Evolutionary conservation across 139 green algal species (phyloP), one percentile per base, ranked within the genome.

Genomic region (Dunaliella primolecta): DNA sequence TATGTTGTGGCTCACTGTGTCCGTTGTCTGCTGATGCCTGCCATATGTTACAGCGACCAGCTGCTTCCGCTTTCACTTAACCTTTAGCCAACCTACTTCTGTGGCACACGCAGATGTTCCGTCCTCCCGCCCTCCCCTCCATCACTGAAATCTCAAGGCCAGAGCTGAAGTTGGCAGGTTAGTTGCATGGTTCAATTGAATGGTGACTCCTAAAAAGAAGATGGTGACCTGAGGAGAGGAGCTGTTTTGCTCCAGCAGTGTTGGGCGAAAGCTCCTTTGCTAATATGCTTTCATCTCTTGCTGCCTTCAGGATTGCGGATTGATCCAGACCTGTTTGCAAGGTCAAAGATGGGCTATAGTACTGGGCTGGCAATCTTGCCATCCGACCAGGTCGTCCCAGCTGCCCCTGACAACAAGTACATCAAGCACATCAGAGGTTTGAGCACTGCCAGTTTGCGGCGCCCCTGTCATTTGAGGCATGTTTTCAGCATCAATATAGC

Each of bases 141-240:
- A 94, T 99, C 70, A 89, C 86, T 32, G 96, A 99, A 78, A 93
- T 99, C 80, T 91, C 94, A 0, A 85, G 95, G 20, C 93, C 95
- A 3, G 97, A 99, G 88, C 90, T 99, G 25, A 98, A 98, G 89
- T 93, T 99, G 56, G 97, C 91, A 83, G 95, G 94, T 94, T 71
- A 34, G 86, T 25, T 30, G 33, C 1, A 55, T 37, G 75, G 75
- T 25, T n/a, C 15, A 37, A 3, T 81, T 37, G 3, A 15, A 46
- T 30, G 31, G 25, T 35, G 25, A 34, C 2, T 25, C 75, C 31
- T n/a, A 25, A 81, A 38, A 15, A 37, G 3, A 15, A 30, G 15
- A 35, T 24, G 11, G 34, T 23, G 11, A 71, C 3, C 35, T 27
- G 34, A 31, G 15, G 27, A 35, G 2, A 34, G 20, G 7, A 29